Evolutionary conservation across 2,329 filamentous ascomycete species (phyloP).

Genomic region (Kalmusia sp.): DNA sequence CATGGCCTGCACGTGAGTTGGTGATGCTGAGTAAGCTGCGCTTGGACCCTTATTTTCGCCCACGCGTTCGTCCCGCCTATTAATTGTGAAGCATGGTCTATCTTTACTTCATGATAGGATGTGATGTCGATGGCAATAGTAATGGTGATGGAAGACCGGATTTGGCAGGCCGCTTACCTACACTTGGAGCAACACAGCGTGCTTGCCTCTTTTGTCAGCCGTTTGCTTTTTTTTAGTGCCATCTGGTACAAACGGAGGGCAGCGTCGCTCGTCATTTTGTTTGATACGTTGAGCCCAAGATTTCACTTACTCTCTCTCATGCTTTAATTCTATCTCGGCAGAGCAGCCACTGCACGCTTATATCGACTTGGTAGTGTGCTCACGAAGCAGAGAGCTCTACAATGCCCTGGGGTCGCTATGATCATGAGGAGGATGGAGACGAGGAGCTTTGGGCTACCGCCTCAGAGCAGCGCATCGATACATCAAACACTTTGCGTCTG

Average conservation of each 20-base stretch:
- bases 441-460: constrained; percentile 4
- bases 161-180: neutral
- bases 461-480: neutral
- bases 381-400: no score
- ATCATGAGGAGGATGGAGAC: constrained; percentile 24
- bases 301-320: neutral
- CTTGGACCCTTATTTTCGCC: constrained; percentile 10
- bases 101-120: no score
- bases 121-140: neutral
- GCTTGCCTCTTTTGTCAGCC: neutral
- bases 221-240: constrained; percentile 12
- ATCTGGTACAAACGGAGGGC: neutral
- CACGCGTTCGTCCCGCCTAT: constrained; percentile 24
- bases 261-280: neutral
- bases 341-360: neutral
- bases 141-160: neutral
- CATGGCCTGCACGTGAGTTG: constrained; percentile 35
- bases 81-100: no score
- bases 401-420: constrained; percentile 27
- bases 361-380: no score
- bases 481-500: no score
- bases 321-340: neutral
- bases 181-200: neutral
- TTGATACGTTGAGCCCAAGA: no score
- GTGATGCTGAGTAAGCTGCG: constrained; percentile 27